Evolutionary conservation across 768 basidiomycete genomes (phyloP).

Genomic region (Lactarius sp.): DNA sequence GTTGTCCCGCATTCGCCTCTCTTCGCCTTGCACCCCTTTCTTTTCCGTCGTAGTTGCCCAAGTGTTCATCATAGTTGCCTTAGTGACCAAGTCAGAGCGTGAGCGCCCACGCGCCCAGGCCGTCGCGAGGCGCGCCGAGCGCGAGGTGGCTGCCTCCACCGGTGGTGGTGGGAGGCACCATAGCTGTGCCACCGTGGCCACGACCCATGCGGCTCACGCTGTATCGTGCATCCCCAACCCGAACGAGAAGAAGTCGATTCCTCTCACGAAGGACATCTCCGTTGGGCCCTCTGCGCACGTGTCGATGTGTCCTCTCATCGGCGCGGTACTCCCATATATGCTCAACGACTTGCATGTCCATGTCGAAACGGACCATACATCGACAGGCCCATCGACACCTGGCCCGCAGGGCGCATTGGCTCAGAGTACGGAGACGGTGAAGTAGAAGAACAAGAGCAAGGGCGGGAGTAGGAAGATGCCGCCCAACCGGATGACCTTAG

Average conservation of each 20-base stretch:
- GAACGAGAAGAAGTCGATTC: conserved; percentile 9
- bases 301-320: conserved; percentile 15
- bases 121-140: no score
- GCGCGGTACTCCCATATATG: conserved; percentile 8
- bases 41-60: no score
- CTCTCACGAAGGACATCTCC: conserved; percentile 7
- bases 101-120: conserved; percentile 46
- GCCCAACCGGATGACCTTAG: conserved; percentile 10
- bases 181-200: background rate
- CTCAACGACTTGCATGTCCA: conserved; percentile 8
- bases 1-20: no score
- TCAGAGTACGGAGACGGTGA: conserved; percentile 23
- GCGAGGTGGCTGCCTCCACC: conserved; percentile 22
- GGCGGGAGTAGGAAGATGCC: conserved; percentile 11
- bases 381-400: conserved; percentile 21
- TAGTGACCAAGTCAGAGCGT: conserved; percentile 46
- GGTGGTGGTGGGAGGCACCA: background rate
- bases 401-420: conserved; percentile 18
- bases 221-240: no score
- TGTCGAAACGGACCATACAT: conserved; percentile 21
- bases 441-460: conserved; percentile 7
- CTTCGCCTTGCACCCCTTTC: no score
- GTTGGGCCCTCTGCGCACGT: background rate
- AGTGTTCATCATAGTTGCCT: no score
- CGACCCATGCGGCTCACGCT: background rate